These are phyloP conservation scores for Leishmania gerbilli DNA, from an alignment of 208 protist species.

Conservation along the genomic window DNA sequence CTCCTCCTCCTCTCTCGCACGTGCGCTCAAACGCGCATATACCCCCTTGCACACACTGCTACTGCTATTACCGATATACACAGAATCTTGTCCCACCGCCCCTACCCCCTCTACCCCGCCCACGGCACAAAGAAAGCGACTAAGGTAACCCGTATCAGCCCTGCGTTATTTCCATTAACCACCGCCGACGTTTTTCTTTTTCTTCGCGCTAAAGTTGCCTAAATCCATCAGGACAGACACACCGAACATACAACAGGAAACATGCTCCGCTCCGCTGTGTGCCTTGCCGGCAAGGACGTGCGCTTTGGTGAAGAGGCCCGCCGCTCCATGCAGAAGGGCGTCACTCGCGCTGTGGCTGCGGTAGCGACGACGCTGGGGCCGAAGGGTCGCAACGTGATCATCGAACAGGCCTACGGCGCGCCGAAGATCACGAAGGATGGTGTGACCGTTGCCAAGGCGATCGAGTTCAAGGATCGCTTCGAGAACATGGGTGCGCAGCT, in stretches of 20 bases:
- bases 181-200: background rate
- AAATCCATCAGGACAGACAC: background rate
- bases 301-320: conserved; percentile 94
- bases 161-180: background rate
- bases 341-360: conserved; percentile 95
- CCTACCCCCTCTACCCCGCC: background rate
- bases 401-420: conserved; percentile 97
- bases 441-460: conserved; percentile 99
- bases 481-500: conserved; percentile 99
- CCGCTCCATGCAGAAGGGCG: conserved; percentile 94
- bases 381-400: conserved; percentile 99
- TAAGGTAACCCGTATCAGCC: background rate
- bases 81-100: background rate
- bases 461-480: conserved; percentile 98
- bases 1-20: background rate
- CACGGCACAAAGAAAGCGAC: background rate
- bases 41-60: background rate
- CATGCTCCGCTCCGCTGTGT: conserved; percentile 61
- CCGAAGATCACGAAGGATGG: conserved; percentile 99
- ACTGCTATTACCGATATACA: background rate
- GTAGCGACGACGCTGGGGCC: conserved; percentile 98
- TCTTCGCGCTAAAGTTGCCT: background rate
- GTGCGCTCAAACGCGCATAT: no score
- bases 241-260: conserved; percentile 11
- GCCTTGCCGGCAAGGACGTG: conserved; percentile 93